Conservation (phyloP, 139 green algal genomes). For the Yamagishiella unicocca region DNA sequence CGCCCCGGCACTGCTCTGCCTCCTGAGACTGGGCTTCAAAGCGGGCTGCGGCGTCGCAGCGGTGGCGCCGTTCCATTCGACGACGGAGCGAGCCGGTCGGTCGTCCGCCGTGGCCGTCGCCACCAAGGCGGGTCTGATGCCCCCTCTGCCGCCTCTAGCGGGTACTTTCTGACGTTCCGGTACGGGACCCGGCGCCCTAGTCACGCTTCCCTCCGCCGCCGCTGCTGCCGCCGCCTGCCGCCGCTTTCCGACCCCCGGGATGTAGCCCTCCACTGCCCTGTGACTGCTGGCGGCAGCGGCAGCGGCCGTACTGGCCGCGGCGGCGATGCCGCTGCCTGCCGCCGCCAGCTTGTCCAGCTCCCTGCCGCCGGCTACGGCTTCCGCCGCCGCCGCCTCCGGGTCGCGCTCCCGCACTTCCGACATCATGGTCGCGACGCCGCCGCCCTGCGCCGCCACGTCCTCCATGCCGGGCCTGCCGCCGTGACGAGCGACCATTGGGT, state of each 20-base stretch:
- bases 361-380: constrained; percentile 16
- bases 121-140: no score
- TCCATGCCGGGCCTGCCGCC: constrained; percentile 12
- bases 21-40: constrained; percentile 14
- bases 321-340: not conserved
- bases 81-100: no score
- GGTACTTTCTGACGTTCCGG: no score
- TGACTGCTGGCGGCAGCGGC: not conserved
- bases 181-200: no score
- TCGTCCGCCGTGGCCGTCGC: not conserved
- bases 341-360: constrained; percentile 21
- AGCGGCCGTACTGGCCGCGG: no score
- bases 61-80: no score
- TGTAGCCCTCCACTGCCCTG: constrained; percentile 45
- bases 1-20: not conserved
- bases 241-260: not conserved
- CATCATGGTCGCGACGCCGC: constrained; percentile 54
- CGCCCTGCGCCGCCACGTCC: constrained; percentile 37
- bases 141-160: no score
- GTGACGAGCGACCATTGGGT: not conserved
- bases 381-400: not conserved
- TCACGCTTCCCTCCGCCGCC: not conserved
- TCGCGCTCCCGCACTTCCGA: constrained; percentile 29
- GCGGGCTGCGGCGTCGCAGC: not conserved
- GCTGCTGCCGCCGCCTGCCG: not conserved